Conservation (phyloP, 169 alveolate genomes). For the Theileria parva region DNA sequence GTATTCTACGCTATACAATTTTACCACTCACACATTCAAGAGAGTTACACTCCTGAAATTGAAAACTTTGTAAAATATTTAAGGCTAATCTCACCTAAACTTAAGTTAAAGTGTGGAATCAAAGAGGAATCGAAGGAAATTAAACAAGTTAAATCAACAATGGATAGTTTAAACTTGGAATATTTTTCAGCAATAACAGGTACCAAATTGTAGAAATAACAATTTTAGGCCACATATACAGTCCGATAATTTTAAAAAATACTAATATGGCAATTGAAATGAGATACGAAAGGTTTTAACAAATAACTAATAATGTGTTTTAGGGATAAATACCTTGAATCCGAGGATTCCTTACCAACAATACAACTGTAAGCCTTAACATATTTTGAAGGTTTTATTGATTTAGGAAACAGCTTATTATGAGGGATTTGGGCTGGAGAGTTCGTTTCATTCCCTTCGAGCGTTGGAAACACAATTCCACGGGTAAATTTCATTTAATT, state of each 20-base stretch:
- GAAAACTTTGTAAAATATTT: conserved; percentile 33
- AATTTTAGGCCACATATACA: conserved; percentile 49
- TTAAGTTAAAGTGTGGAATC: conserved; percentile 14
- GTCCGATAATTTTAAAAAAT: conserved; percentile 33
- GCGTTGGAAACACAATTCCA: conserved; percentile 2
- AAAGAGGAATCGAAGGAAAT: conserved; percentile 18
- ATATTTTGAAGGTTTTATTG: neutral
- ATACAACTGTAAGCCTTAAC: conserved; percentile 17
- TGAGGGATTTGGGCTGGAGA: conserved; percentile 53
- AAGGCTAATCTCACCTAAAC: conserved; percentile 25
- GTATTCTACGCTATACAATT: conserved; percentile 1
- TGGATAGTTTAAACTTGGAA: conserved; percentile 24
- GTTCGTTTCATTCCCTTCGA: conserved; percentile 13
- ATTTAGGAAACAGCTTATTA: conserved; percentile 13
- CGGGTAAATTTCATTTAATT: neutral
- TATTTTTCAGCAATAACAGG: conserved; percentile 57
- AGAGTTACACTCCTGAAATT: conserved; percentile 2
- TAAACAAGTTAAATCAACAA: neutral
- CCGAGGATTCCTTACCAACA: conserved; percentile 11
- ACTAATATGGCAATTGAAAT: conserved; percentile 21
- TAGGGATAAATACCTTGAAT: conserved; percentile 25
- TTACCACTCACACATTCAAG: conserved; percentile 6
- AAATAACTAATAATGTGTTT: neutral
- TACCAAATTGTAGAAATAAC: neutral
- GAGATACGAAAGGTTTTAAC: neutral